A percentile compares a stretch with the other conserved stretches of the same genome.
phyloP scores from a whole-genome alignment of 768 basidiomycete genomes.

The Trametes cingulata region DNA sequence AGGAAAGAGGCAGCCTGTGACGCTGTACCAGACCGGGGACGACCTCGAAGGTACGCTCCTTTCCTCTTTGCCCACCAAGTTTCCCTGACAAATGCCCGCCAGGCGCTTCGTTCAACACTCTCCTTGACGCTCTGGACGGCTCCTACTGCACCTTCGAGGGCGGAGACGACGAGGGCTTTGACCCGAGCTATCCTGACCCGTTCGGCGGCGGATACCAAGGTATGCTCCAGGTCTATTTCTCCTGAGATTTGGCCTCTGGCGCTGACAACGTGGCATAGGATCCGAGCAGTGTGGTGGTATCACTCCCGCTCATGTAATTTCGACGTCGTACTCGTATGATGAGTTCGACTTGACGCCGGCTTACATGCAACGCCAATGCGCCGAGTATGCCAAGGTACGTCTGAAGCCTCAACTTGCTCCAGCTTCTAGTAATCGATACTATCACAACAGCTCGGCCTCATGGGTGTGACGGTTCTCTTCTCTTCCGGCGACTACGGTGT shows the following conservation, averaged over 20 bases:
- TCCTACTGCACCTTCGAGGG: conserved; percentile 46
- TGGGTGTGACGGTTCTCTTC: conserved; percentile 43
- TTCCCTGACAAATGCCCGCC: not conserved
- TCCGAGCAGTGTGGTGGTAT: conserved; percentile 36
- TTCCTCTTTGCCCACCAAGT: no score
- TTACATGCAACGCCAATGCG: conserved; percentile 43
- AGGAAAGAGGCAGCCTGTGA: conserved; percentile 22
- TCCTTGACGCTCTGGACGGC: conserved; percentile 46
- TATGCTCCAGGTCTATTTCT: not conserved
- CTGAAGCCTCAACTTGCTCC: no score
- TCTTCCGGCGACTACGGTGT: conserved; percentile 48
- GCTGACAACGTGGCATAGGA: not conserved
- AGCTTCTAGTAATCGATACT: not conserved
- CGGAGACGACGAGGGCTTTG: conserved; percentile 42
- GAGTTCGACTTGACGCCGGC: conserved; percentile 38
- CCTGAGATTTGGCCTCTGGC: not conserved
- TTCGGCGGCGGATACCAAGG: conserved; percentile 41
- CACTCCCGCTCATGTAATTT: conserved; percentile 39
- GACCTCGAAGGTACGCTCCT: conserved; percentile 7
- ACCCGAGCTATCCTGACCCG: conserved; percentile 45
- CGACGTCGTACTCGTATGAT: conserved; percentile 42
- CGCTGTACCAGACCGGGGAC: conserved; percentile 28
- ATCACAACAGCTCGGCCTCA: conserved; percentile 30
- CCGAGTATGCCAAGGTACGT: conserved; percentile 44
- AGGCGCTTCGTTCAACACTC: conserved; percentile 46